These are phyloP conservation scores for Suillus occidentalis DNA, from an alignment of 768 basidiomycete genomes.

Conservation along the genomic window DNA sequence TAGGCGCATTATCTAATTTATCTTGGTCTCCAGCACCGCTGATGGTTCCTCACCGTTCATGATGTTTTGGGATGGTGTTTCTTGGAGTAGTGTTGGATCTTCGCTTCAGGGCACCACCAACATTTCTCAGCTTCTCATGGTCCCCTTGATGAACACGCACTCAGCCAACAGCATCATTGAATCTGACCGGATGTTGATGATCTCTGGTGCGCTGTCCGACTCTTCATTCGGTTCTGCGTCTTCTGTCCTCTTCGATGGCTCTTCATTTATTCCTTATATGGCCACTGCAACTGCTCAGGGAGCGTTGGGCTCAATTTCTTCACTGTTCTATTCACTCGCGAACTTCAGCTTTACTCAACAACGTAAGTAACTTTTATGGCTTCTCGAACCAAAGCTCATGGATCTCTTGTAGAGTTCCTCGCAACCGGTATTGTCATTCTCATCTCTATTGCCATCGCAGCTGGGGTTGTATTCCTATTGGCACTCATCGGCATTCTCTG, in stretches of 20 bases:
- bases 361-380: slow-evolving; percentile 47
- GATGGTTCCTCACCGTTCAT: slow-evolving; percentile 71
- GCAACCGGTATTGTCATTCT: slow-evolving; percentile 93
- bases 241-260: slow-evolving; percentile 85
- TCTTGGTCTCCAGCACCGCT: slow-evolving; percentile 38
- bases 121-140: slow-evolving; percentile 85
- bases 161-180: slow-evolving; percentile 68
- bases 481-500: slow-evolving; percentile 84
- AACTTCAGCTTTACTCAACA: slow-evolving; percentile 72
- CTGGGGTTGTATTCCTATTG: slow-evolving; percentile 88
- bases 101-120: slow-evolving; percentile 55
- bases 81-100: slow-evolving; percentile 71
- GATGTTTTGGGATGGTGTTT: slow-evolving; percentile 78
- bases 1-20: not conserved
- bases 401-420: slow-evolving; percentile 63
- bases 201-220: slow-evolving; percentile 76
- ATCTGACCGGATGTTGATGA: slow-evolving; percentile 84
- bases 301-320: slow-evolving; percentile 65
- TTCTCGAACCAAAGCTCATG: slow-evolving; percentile 14
- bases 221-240: slow-evolving; percentile 77
- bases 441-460: slow-evolving; percentile 95
- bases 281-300: slow-evolving; percentile 66
- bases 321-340: slow-evolving; percentile 80
- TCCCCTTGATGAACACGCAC: slow-evolving; percentile 83
- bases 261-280: slow-evolving; percentile 79